phyloP scores from a whole-genome alignment of 2,329 filamentous ascomycete species.

The Colletotrichum liriopes region DNA sequence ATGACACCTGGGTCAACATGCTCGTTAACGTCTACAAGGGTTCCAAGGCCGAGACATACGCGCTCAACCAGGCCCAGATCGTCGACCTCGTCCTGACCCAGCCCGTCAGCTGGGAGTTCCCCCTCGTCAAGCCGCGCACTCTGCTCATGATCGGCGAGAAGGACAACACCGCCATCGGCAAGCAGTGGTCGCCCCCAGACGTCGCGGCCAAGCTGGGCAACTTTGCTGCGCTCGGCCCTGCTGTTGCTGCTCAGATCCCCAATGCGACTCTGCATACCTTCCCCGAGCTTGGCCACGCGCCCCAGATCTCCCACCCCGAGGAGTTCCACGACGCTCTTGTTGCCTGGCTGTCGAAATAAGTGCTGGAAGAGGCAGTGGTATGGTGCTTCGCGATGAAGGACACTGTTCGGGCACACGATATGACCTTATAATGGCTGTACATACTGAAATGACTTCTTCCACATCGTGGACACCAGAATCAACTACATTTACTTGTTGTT shows the following conservation, averaged over 20 bases:
- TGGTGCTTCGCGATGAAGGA: neutral
- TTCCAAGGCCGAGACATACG: constrained; percentile 58
- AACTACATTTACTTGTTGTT: neutral
- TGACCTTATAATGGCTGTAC: constrained; percentile 10
- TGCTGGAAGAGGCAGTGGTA: too few species aligned
- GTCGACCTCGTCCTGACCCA: constrained; percentile 71
- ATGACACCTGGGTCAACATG: constrained; percentile 71
- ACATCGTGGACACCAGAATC: neutral
- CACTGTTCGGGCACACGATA: neutral
- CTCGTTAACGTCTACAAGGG: constrained; percentile 66
- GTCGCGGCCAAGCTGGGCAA: constrained; percentile 63
- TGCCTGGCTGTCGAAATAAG: constrained; percentile 56
- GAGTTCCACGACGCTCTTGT: constrained; percentile 63
- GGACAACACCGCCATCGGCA: constrained; percentile 70
- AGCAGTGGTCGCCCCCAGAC: constrained; percentile 63
- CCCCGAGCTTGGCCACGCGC: constrained; percentile 65
- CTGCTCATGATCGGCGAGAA: constrained; percentile 66
- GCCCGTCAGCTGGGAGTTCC: constrained; percentile 66
- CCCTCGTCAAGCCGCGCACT: constrained; percentile 60
- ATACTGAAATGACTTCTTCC: constrained; percentile 13
- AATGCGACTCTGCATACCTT: constrained; percentile 63
- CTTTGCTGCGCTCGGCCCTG: constrained; percentile 65
- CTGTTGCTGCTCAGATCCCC: constrained; percentile 60
- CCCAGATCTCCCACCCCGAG: constrained; percentile 66
- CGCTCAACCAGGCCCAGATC: constrained; percentile 64